These are phyloP conservation scores for Talaromyces adpressus DNA, from an alignment of 495 filamentous ascomycete species.

Conservation along the genomic window DNA sequence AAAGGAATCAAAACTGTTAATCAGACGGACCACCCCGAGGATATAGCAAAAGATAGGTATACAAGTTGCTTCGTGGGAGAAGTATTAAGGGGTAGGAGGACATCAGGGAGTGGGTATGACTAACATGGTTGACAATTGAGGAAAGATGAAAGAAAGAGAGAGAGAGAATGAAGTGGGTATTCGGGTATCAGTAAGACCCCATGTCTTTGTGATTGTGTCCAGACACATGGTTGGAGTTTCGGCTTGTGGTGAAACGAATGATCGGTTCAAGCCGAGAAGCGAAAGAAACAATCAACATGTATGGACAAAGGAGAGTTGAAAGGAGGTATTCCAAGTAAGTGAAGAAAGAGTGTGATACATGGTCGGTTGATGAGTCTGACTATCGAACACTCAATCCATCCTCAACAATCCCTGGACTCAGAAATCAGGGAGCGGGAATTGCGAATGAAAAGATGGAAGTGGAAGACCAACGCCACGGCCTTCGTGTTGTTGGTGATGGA, in stretches of 20 bases:
- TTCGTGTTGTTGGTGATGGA: neutral
- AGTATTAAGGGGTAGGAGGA: neutral
- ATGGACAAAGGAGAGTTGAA: neutral
- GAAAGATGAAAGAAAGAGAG: neutral
- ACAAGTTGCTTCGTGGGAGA: neutral
- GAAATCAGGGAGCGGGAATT: neutral
- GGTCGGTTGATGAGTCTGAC: neutral
- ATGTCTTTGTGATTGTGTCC: neutral
- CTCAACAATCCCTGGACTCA: neutral
- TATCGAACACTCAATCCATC: neutral
- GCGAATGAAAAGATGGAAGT: neutral
- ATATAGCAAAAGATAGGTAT: neutral
- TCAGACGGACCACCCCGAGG: neutral
- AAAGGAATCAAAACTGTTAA: neutral
- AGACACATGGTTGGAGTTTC: neutral
- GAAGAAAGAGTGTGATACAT: neutral
- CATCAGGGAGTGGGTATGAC: too few relatives aligned
- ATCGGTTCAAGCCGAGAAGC: neutral
- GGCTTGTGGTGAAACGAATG: neutral
- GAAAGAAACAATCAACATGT: neutral
- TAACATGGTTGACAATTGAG: neutral
- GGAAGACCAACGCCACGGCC: neutral
- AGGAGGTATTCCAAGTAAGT: neutral
- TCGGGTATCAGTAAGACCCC: neutral
- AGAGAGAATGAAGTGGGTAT: neutral